A percentile compares a stretch with the other conserved stretches of the same genome.
These are phyloP conservation scores for Amaranthus hypochondriacus DNA, from an alignment of 148 eudicot genomes.

Conservation along the genomic window DNA sequence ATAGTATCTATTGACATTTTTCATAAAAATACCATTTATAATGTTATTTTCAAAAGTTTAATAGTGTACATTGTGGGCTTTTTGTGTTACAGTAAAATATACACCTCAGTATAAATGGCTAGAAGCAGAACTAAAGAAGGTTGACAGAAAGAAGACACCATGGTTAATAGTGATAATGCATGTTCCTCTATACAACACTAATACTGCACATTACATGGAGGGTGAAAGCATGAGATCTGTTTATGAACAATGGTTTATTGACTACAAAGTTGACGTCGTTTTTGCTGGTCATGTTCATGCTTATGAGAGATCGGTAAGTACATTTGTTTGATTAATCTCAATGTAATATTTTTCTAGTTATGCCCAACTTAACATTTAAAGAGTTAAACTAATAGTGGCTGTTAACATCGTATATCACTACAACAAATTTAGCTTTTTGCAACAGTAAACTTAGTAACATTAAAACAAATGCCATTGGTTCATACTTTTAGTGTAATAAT, in stretches of 20 bases:
- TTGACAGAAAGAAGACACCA: conserved; percentile 56
- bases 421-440: no score
- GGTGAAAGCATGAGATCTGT: conserved; percentile 61
- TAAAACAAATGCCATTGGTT: no score
- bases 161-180: conserved; percentile 73
- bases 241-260: conserved; percentile 49
- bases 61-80: no score
- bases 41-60: neutral
- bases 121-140: conserved; percentile 36
- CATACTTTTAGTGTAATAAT: no score
- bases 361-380: no score
- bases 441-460: no score
- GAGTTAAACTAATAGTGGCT: no score
- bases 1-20: no score
- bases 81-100: conserved; percentile 41
- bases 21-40: no score
- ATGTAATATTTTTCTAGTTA: neutral
- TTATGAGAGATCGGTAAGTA: conserved; percentile 58
- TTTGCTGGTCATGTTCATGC: conserved; percentile 36
- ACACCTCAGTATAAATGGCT: conserved; percentile 60
- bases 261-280: conserved; percentile 47
- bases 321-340: neutral
- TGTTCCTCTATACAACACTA: conserved; percentile 55
- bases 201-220: conserved; percentile 58
- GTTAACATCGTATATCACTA: no score